Evolutionary conservation across 257 asterid genomes (phyloP).

Genomic region (Solanum sitiens): DNA sequence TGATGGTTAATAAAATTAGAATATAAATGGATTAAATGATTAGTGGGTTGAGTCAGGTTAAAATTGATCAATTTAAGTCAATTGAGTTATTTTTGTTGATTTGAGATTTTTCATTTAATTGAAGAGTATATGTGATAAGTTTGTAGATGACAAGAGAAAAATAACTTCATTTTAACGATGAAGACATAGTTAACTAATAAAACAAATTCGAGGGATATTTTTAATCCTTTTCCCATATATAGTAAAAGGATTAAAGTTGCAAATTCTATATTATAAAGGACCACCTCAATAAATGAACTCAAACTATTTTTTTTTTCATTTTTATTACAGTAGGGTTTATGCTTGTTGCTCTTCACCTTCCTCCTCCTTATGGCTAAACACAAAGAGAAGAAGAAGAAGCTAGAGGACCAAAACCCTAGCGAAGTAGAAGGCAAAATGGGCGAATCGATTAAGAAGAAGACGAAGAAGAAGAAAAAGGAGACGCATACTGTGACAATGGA

Average conservation of each 20-base stretch:
- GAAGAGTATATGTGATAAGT: no score
- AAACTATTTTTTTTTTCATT: neutral
- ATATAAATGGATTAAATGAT: no score
- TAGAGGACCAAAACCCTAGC: neutral
- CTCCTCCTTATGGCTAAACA: constrained; percentile 13
- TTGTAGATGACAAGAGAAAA: accelerated
- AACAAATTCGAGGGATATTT: no score
- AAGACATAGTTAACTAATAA: no score
- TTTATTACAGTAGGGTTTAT: neutral
- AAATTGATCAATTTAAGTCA: no score
- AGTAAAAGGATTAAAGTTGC: neutral
- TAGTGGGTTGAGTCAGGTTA: no score
- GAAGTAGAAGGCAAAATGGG: neutral
- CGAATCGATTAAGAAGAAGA: neutral
- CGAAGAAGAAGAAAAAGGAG: neutral
- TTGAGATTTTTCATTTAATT: no score
- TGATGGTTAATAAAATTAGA: no score
- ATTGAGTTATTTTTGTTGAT: no score
- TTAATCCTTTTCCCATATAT: no score
- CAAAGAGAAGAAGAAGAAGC: constrained; percentile 8
- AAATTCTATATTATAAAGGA: neutral
- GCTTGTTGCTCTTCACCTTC: neutral
- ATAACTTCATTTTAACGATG: no score
- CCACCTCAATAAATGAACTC: neutral
- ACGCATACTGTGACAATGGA: constrained; percentile 18